Evolutionary conservation across 1,284 basidiomycete species (phyloP), one percentile per base, ranked within the genome.

Genomic region (Leccinum subspadiceum): DNA sequence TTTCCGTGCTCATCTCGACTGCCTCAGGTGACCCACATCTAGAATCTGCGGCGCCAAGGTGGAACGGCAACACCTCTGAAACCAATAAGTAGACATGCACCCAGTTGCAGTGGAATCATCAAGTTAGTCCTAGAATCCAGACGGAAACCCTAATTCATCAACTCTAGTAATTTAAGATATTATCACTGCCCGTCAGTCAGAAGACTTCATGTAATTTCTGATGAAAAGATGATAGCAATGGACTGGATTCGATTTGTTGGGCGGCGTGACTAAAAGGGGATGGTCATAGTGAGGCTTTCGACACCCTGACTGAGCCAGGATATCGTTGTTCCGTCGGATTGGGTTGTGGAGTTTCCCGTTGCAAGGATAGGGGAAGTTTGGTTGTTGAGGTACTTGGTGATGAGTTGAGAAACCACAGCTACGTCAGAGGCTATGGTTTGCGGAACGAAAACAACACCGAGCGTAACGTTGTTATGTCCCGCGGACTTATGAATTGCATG

Each of bases 361-460:
- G 88, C 90, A 59, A 84, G 66, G 39, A 91, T 85, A 2, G 76
- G 78, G 1, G 86, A 83, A 8, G 70, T 73, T 39, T 85, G 81
- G 22, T 85, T 81, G 67, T 92, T 92, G 65, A 93, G 77, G 72
- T 89, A 92, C 56, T 83, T 81, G 15, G 88, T 89, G 71, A 93
- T 92, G 49, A 93, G 76, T 59, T 82, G 70, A 3, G 87, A 87
- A 55, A 91, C 73, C n/a, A 73, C 67, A 6, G 77, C 77, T 46
- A 93, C 79, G 29, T 81, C 77, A 8, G 76, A 72, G 12, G 79
- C 63, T 31, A 76, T 75, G n/a, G 76, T 78, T 63, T 92, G 87
- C 4, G 79, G 82, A 20, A 86, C 66, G 48, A 93, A 77, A 12
- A 78, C 75, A 13, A 90, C 90, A 13, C 68, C 72, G 55, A 93